Evolutionary conservation across 495 filamentous ascomycete species (phyloP).

Genomic region (Penicilliopsis zonata): DNA sequence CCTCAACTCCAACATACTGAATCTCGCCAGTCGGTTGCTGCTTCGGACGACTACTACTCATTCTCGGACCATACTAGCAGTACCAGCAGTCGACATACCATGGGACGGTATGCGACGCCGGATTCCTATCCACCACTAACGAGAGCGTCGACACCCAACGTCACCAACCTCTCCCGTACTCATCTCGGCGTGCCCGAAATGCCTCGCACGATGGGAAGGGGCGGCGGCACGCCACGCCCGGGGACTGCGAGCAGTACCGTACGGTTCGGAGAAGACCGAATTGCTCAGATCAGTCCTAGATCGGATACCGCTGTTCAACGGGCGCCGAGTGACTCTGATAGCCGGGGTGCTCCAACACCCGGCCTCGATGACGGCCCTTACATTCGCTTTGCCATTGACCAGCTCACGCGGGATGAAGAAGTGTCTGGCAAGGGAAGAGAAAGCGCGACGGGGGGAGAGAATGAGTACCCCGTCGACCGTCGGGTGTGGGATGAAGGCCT

Average conservation of each 20-base stretch:
- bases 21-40: constrained; percentile 49
- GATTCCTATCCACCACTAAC: constrained; percentile 31
- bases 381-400: constrained; percentile 61
- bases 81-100: constrained; percentile 33
- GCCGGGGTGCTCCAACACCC: constrained; percentile 40
- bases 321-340: constrained; percentile 21
- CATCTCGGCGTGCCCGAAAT: constrained; percentile 13
- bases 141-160: constrained; percentile 19
- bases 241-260: constrained; percentile 16
- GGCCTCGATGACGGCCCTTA: constrained; percentile 56
- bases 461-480: constrained; percentile 36
- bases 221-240: constrained; percentile 15
- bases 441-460: constrained; percentile 21
- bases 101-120: constrained; percentile 39
- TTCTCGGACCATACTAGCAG: constrained; percentile 39
- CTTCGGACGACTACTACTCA: constrained; percentile 60
- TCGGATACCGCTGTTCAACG: constrained; percentile 18
- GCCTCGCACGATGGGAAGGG: constrained; percentile 7
- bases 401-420: constrained; percentile 56
- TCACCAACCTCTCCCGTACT: constrained; percentile 16
- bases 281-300: constrained; percentile 15
- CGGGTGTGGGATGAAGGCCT: constrained; percentile 39
- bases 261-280: constrained; percentile 24
- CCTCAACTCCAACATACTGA: constrained; percentile 40
- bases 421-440: constrained; percentile 21